These are phyloP conservation scores for Hygrophorus pudorinus DNA, from an alignment of 768 basidiomycete genomes.

Conservation along the genomic window DNA sequence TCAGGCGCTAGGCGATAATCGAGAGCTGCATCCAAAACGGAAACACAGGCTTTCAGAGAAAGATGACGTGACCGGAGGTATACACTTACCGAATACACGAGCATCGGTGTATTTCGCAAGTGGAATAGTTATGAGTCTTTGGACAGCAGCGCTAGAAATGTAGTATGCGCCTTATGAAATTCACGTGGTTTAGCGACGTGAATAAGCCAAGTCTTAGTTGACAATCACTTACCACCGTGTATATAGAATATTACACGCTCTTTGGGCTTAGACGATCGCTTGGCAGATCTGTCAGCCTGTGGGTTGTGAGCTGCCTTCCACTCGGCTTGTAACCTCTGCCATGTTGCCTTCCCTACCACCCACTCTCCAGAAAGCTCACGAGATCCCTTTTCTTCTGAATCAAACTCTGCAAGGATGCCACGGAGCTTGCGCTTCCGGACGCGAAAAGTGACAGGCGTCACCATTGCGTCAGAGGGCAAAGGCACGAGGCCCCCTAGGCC, in stretches of 20 bases:
- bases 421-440: constrained; percentile 64
- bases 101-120: constrained; percentile 83
- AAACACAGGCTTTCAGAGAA: constrained; percentile 1
- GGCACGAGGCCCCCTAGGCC: constrained; percentile 75
- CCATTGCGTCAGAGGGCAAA: constrained; percentile 83
- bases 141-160: constrained; percentile 81
- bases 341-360: constrained; percentile 90
- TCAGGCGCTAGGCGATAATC: constrained; percentile 97
- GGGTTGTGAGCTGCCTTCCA: constrained; percentile 44
- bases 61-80: neutral
- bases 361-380: constrained; percentile 91
- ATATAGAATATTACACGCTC: constrained; percentile 88
- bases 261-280: constrained; percentile 28
- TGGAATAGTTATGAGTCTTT: constrained; percentile 84
- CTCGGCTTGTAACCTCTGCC: constrained; percentile 78
- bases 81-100: constrained; percentile 60
- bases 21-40: constrained; percentile 45
- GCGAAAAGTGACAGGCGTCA: constrained; percentile 88
- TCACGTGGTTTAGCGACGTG: constrained; percentile 3
- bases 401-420: constrained; percentile 71
- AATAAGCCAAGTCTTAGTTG: no score
- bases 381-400: constrained; percentile 62
- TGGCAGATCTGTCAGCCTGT: constrained; percentile 11
- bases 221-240: constrained; percentile 64
- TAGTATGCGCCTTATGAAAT: constrained; percentile 73